These are phyloP conservation scores for Xylaria sp. DNA, from an alignment of 2,329 filamentous ascomycete genomes.

Conservation along the genomic window DNA sequence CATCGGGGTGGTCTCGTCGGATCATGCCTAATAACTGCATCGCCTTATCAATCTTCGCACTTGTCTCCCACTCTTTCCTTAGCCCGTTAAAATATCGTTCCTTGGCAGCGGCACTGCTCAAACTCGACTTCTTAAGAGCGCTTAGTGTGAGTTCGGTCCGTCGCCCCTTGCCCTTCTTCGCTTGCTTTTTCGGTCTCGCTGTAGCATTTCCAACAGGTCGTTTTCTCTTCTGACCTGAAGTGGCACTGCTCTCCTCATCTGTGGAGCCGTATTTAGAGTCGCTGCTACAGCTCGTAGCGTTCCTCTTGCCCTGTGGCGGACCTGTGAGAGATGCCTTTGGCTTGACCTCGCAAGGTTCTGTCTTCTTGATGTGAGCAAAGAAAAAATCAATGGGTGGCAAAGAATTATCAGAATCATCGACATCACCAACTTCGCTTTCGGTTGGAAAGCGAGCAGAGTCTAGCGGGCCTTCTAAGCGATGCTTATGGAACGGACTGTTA, in stretches of 20 bases:
- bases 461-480: not conserved
- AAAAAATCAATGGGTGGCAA: conserved; percentile 17
- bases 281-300: not conserved
- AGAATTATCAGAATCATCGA: conserved; percentile 20
- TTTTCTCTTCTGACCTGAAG: conserved; percentile 23
- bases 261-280: not conserved
- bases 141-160: conserved; percentile 31
- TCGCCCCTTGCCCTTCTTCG: conserved; percentile 18
- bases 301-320: not conserved
- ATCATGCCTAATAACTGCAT: conserved; percentile 39
- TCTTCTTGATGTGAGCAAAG: conserved; percentile 8
- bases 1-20: conserved; percentile 31
- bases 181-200: conserved; percentile 19
- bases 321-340: not conserved
- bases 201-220: not conserved
- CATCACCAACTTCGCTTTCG: conserved; percentile 1
- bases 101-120: conserved; percentile 34
- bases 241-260: not conserved
- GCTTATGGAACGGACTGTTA: no score
- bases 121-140: conserved; percentile 35
- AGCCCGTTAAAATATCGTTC: conserved; percentile 36
- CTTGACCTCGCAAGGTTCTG: not conserved
- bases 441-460: not conserved
- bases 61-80: conserved; percentile 38
- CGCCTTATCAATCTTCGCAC: conserved; percentile 41